These are phyloP conservation scores for Cadophora malorum DNA, from an alignment of 2,329 filamentous ascomycete genomes.

Conservation along the genomic window DNA sequence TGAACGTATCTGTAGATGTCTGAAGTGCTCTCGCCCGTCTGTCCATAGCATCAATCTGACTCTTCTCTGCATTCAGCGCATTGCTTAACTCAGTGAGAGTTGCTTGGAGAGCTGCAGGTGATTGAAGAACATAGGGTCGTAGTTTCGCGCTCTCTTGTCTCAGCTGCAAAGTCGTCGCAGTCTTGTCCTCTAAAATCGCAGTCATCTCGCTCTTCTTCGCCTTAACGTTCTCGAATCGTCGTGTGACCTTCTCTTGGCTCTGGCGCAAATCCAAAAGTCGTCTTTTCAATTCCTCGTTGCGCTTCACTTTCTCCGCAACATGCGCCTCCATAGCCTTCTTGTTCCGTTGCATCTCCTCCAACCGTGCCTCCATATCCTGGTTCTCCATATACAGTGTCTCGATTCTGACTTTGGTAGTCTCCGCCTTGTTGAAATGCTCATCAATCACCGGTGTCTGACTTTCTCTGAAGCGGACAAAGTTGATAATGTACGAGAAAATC, in stretches of 20 bases:
- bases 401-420: slow-evolving; percentile 85
- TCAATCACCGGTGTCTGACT: slow-evolving; percentile 90
- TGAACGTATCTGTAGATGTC: slow-evolving; percentile 89
- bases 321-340: slow-evolving; percentile 81
- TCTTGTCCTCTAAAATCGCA: slow-evolving; percentile 72
- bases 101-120: slow-evolving; percentile 81
- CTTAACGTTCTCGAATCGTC: slow-evolving; percentile 83
- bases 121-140: slow-evolving; percentile 90
- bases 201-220: slow-evolving; percentile 80
- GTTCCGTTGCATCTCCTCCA: slow-evolving; percentile 82
- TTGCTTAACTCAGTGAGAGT: slow-evolving; percentile 82
- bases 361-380: slow-evolving; percentile 79
- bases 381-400: slow-evolving; percentile 87
- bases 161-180: slow-evolving; percentile 70
- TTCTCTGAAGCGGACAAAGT: slow-evolving; percentile 97
- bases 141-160: slow-evolving; percentile 89
- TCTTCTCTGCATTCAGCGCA: slow-evolving; percentile 77
- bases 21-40: slow-evolving; percentile 87
- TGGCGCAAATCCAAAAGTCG: slow-evolving; percentile 80
- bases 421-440: slow-evolving; percentile 89
- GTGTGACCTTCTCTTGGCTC: slow-evolving; percentile 82
- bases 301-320: slow-evolving; percentile 81
- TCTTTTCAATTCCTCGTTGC: slow-evolving; percentile 87
- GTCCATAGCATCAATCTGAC: slow-evolving; percentile 86
- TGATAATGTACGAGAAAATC: slow-evolving; percentile 98